These are phyloP conservation scores for Takashimella koratensis DNA, from an alignment of 1,284 basidiomycete genomes.

Conservation along the genomic window DNA sequence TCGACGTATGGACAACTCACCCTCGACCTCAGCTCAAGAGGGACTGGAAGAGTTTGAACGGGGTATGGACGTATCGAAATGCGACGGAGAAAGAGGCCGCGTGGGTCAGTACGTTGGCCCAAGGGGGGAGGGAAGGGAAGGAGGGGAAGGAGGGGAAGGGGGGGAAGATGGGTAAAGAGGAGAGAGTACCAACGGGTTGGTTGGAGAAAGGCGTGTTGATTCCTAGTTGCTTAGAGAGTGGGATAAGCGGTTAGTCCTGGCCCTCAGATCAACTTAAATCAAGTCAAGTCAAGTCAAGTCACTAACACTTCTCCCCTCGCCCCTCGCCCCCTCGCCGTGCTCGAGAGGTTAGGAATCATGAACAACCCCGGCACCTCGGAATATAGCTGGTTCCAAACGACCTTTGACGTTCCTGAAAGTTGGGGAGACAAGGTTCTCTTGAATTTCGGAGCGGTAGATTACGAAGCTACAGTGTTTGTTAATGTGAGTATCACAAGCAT, in stretches of 20 bases:
- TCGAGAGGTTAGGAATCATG: background rate
- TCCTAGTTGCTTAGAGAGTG: conserved; percentile 23
- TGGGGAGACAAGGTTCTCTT: conserved; percentile 18
- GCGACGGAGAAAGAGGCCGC: conserved; percentile 3
- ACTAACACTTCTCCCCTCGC: no score
- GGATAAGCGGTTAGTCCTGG: conserved; percentile 15
- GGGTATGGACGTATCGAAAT: conserved; percentile 20
- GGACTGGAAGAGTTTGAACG: conserved; percentile 21
- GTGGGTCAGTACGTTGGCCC: no score
- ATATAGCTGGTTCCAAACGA: conserved; percentile 21
- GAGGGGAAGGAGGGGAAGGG: background rate
- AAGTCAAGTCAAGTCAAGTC: no score
- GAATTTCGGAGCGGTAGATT: conserved; percentile 26
- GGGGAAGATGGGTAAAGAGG: background rate
- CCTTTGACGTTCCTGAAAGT: conserved; percentile 15
- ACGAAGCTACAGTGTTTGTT: conserved; percentile 24
- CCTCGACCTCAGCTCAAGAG: conserved; percentile 21
- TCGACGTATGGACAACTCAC: conserved; percentile 19
- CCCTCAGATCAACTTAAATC: background rate
- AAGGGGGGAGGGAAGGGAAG: background rate
- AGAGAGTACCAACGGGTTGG: background rate
- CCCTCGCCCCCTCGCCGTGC: no score
- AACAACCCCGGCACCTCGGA: conserved; percentile 4
- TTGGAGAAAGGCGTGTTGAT: conserved; percentile 14
- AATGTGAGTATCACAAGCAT: conserved; percentile 13